Base-by-base conservation (phyloP, 768 basidiomycete genomes). In the Boletus eberwhitei region DNA sequence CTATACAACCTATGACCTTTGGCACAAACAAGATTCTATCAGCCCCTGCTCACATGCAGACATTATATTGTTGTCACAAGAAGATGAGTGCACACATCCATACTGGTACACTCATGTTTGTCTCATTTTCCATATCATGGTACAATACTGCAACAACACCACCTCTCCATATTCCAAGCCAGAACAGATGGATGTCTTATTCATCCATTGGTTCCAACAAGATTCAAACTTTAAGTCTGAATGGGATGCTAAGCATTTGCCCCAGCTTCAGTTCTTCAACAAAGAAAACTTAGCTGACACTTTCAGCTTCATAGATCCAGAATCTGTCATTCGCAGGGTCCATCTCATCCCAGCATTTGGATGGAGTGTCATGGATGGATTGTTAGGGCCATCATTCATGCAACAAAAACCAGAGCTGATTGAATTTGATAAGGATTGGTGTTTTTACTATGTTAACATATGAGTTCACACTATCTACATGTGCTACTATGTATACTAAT, bases 251-350 rank as follows among this genome's bases (percentile, higher is more conserved):
- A 44, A 44, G n/a, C 3, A 66, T 0, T 62, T 80, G 0, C 76
- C 71, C 5, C 62, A 65, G 3, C 36, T 83, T 5, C 70, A 70
- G 0, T 82, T 79, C 58, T 55, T 80, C 0, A 51, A 65, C 2
- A 47, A 58, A 5, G 48, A 64, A 0, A 67, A 70, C 21, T 36
- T 48, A 0, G 38, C 43, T 0, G 58, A 59, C 3, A 67, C 74
- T 4, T 82, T 80, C 52, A 73, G 79, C 0, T 82, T 83, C 43
- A 24, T 82, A 0, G 70, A 82, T 56, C 81, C 80, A 0, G 51
- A 55, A 0, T 57, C 64, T 0, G 70, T 83, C 4, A 60, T 82
- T 26, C 63, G 73, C 0, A 73, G 64, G 0, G 64, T 59, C 2
- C 79, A 82, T 55, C 55, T 82, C 2, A 71, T 81, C 8, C 80